Evolutionary conservation across 2,329 filamentous ascomycete species (phyloP), one percentile per base, ranked within the genome.

Genomic region (Aspergillus intermedius): DNA sequence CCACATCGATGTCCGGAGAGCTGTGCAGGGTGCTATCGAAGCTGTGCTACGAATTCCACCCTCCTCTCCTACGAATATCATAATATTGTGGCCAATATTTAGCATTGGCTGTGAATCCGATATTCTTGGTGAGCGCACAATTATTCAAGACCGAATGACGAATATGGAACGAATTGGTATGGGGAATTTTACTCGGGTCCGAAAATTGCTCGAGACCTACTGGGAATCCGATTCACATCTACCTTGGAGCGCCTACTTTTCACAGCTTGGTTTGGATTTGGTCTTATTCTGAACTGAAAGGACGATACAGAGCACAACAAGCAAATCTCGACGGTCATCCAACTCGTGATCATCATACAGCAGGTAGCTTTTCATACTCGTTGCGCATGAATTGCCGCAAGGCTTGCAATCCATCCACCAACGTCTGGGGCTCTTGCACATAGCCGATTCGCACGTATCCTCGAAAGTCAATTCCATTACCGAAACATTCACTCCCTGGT

Each of bases 401-500:
- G 49, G 73, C 74, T 55, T 80, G 75, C 60, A 94, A 61, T 0
- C 80, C 88, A 53, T 83, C 77, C 58, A 79, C 73, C 45, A 94
- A 61, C 13, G 87, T 76, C 12, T 82, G 76, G 0, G 86, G 89
- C 57, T 84, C 77, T 59, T 81, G 84, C 1, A 84, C 87, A 67
- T 86, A 93, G 0, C 88, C 88, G 52, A 94, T 77, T 50, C 89
- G 76, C 19, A 94, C 83, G 66, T 81, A 91, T 2, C 88, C 88
- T 55, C 77, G 75, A 59, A 87, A 91, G 42, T 88, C 83, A 35
- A 76, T 62, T 12, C 73, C 74, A 3, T 74, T 66, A 0, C 88
- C 89, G 65, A 95, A 94, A 57, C 84, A 88, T 37, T 74, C 76
- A 42, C 80, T 81, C 0, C 86, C 89, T 0, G 89, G 88, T 8